A percentile compares a stretch with the other conserved stretches of the same genome.
phyloP scores from a whole-genome alignment of 2,329 filamentous ascomycete genomes.

The Colletotrichum sidae region DNA sequence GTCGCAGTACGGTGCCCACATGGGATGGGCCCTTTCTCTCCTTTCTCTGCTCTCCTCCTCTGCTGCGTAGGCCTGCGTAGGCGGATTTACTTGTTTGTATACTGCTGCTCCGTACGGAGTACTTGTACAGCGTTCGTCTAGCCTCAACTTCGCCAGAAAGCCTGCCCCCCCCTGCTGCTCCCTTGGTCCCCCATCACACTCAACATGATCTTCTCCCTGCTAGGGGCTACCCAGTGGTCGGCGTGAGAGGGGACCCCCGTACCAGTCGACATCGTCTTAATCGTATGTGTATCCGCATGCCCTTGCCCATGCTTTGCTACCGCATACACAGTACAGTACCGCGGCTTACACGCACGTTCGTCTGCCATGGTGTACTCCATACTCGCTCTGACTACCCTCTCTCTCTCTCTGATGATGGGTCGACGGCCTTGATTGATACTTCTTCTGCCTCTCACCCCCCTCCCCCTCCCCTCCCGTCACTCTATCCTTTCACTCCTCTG shows the following conservation, averaged over 20 bases:
- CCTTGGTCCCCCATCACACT: slow-evolving; percentile 37
- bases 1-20: too few species aligned
- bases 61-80: too few species aligned
- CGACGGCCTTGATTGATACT: slow-evolving; percentile 32
- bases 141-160: slow-evolving; percentile 19
- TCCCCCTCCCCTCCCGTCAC: slow-evolving; percentile 27
- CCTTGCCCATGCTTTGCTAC: slow-evolving; percentile 35
- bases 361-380: slow-evolving; percentile 1
- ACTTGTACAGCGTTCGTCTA: slow-evolving; percentile 5
- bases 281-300: background rate
- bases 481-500: slow-evolving; percentile 26
- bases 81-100: too few species aligned
- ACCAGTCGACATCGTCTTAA: too few species aligned
- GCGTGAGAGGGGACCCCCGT: background rate
- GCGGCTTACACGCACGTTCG: slow-evolving; percentile 36
- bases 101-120: too few species aligned
- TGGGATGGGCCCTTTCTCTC: background rate
- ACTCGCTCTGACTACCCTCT: slow-evolving; percentile 4
- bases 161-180: slow-evolving; percentile 37
- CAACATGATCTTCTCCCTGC: slow-evolving; percentile 38
- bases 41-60: background rate
- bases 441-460: slow-evolving; percentile 36
- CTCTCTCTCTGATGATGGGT: slow-evolving; percentile 24
- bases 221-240: slow-evolving; percentile 30
- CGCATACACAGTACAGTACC: slow-evolving; percentile 26